These are phyloP conservation scores for Fusarium dlaminii DNA, from an alignment of 2,329 filamentous ascomycete species.

Conservation along the genomic window DNA sequence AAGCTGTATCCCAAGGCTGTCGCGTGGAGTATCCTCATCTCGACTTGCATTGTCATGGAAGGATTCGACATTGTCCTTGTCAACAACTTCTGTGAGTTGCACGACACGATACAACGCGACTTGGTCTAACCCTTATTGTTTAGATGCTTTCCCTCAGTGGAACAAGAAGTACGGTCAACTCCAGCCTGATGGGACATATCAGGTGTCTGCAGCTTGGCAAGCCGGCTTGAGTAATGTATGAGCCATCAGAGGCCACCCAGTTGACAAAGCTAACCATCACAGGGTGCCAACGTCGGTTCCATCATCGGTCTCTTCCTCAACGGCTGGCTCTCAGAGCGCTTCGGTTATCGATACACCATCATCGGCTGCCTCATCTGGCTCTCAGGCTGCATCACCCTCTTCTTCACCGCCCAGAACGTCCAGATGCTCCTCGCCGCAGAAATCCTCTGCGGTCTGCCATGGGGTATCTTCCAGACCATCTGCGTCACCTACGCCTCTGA, in stretches of 20 bases:
- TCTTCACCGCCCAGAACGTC: constrained; percentile 37
- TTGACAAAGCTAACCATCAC: background rate
- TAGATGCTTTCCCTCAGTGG: constrained; percentile 36
- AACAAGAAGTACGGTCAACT: constrained; percentile 35
- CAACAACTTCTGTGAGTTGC: constrained; percentile 34
- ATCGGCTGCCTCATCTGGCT: constrained; percentile 33
- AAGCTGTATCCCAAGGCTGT: constrained; percentile 37
- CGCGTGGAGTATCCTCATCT: constrained; percentile 34
- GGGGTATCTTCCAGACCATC: constrained; percentile 40
- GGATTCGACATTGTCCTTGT: constrained; percentile 34
- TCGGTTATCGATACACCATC: constrained; percentile 37
- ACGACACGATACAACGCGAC: rapidly evolving
- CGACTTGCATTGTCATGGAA: constrained; percentile 39
- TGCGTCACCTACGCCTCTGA: constrained; percentile 60
- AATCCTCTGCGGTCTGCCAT: constrained; percentile 34
- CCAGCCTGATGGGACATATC: constrained; percentile 27
- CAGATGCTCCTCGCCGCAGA: constrained; percentile 36
- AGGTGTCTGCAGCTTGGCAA: constrained; percentile 37
- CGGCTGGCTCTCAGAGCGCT: constrained; percentile 29
- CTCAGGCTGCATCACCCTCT: constrained; percentile 32
- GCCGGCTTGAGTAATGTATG: constrained; percentile 33
- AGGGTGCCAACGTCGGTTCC: constrained; percentile 35
- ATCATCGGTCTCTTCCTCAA: constrained; percentile 38
- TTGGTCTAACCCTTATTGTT: background rate
- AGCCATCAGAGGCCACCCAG: too few species aligned